phyloP scores from a whole-genome alignment of 192 early-diverging fungal species.

The Rhizophagus sp. region DNA sequence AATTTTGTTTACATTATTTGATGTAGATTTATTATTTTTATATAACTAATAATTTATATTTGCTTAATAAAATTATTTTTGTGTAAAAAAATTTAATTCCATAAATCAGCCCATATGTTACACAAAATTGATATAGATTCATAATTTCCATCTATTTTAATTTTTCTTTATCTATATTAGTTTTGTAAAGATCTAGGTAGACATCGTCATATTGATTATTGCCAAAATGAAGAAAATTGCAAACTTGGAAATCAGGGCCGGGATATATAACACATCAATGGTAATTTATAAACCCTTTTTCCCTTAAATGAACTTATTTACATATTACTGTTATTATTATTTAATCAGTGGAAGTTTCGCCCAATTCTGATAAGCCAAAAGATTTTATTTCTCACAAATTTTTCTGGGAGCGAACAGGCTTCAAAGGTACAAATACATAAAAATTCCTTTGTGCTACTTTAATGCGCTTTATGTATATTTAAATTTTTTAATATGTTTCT shows the following conservation, averaged over 20 bases:
- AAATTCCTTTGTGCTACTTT: background rate
- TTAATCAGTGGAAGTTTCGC: background rate
- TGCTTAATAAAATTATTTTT: too few species aligned
- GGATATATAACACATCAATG: slow-evolving; percentile 10
- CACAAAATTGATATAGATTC: background rate
- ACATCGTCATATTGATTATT: slow-evolving; percentile 35
- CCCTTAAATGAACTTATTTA: background rate
- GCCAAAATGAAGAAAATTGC: slow-evolving; percentile 6
- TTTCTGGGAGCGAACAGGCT: slow-evolving; percentile 28
- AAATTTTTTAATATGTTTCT: background rate
- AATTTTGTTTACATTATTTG: too few species aligned
- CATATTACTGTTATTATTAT: too few species aligned
- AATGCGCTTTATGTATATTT: too few species aligned
- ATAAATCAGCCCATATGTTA: too few species aligned
- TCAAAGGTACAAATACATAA: slow-evolving; percentile 7
- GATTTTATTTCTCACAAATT: slow-evolving; percentile 30
- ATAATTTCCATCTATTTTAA: background rate
- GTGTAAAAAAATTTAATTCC: too few species aligned
- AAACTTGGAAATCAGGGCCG: background rate
- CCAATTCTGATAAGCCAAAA: slow-evolving; percentile 6
- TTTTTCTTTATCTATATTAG: background rate
- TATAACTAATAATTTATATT: too few species aligned
- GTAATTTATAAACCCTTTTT: background rate
- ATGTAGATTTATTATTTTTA: too few species aligned
- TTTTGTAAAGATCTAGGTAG: slow-evolving; percentile 11